A percentile compares a stretch with the other conserved stretches of the same genome.
Conservation (phyloP, 441 rosid species). For the Pelargonium fulgidum region DNA sequence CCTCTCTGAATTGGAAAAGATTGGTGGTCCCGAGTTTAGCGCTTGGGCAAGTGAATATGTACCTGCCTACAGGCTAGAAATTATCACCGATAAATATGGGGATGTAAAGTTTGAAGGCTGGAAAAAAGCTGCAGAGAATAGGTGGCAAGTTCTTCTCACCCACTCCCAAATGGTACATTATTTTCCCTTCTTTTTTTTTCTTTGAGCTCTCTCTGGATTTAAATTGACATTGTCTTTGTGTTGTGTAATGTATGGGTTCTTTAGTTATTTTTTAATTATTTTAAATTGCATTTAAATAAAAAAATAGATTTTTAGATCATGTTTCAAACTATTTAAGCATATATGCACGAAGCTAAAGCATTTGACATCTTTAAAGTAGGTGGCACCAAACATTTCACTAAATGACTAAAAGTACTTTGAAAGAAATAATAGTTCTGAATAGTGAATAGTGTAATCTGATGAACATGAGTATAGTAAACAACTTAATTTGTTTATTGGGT, state of each 20-base stretch:
- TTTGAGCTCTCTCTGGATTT: background rate
- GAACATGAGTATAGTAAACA: too few species aligned
- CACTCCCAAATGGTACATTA: constrained; percentile 81
- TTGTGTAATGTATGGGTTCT: background rate
- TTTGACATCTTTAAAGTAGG: too few species aligned
- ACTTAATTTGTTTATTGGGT: too few species aligned
- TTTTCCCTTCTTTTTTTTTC: constrained; percentile 21
- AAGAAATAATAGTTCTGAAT: too few species aligned
- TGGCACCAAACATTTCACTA: too few species aligned
- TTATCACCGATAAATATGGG: constrained; percentile 41
- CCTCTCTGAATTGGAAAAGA: constrained; percentile 47
- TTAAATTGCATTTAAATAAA: too few species aligned
- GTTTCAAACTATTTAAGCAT: too few species aligned
- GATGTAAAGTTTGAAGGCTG: constrained; percentile 74
- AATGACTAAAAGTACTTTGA: too few species aligned
- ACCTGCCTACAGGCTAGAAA: constrained; percentile 62
- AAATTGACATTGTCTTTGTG: background rate
- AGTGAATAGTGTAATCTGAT: too few species aligned
- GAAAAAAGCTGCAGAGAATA: constrained; percentile 45
- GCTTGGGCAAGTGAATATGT: constrained; percentile 64
- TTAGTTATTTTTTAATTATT: background rate
- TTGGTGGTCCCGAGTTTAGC: constrained; percentile 68
- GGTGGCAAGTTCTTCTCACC: constrained; percentile 76
- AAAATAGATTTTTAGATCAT: too few species aligned
- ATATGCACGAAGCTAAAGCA: too few species aligned